phyloP scores from a whole-genome alignment of 805 yeast genomes.

The Teunomyces stri region DNA sequence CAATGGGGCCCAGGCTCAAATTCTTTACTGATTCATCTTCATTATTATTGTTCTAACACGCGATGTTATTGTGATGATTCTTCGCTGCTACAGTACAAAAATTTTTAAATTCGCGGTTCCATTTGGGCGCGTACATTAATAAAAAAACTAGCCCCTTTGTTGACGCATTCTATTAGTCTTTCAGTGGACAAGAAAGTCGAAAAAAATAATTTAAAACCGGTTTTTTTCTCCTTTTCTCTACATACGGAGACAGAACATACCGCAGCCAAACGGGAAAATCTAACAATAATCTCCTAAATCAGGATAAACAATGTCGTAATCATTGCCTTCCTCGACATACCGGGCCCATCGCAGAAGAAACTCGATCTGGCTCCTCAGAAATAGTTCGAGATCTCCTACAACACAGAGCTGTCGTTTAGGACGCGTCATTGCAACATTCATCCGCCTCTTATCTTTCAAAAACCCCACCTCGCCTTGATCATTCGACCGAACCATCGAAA shows the following conservation, averaged over 20 bases:
- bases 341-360: conserved; percentile 65
- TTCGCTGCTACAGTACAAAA: neutral
- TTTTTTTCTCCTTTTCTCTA: neutral
- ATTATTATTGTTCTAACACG: no score
- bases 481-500: conserved; percentile 82
- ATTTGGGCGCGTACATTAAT: neutral
- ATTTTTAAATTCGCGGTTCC: neutral
- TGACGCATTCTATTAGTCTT: neutral
- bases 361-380: conserved; percentile 40
- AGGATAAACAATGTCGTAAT: conserved; percentile 65
- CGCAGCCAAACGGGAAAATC: neutral
- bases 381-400: conserved; percentile 80
- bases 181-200: neutral
- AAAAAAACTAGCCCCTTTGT: neutral
- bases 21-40: no score
- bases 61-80: neutral
- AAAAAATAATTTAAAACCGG: neutral
- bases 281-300: conserved; percentile 26
- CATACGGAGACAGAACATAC: neutral
- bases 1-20: no score
- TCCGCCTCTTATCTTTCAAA: conserved; percentile 69
- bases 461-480: conserved; percentile 73
- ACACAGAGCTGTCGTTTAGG: conserved; percentile 82
- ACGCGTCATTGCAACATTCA: conserved; percentile 92
- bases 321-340: conserved; percentile 58